A percentile compares a stretch with the other conserved stretches of the same genome.
Conservation (phyloP, 73 alveolate species). For the Breviolum minutum region DNA sequence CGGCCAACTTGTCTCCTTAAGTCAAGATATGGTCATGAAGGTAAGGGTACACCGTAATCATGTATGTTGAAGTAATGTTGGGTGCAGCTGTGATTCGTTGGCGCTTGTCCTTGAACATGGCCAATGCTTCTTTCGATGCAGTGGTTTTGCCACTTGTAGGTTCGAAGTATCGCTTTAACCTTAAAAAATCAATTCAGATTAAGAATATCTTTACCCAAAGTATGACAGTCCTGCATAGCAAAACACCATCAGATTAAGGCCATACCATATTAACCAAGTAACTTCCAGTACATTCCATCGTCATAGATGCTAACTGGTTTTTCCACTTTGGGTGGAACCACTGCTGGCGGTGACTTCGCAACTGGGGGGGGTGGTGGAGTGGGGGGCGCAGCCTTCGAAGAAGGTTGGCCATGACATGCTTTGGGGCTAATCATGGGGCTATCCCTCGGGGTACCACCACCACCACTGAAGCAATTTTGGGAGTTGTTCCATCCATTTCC, state of each 20-base stretch:
- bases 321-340: not conserved
- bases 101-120: not conserved
- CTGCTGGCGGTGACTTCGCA: not conserved
- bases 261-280: not conserved
- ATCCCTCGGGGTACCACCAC: not conserved
- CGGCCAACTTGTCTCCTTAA: constrained; percentile 6
- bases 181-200: not conserved
- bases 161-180: constrained; percentile 15
- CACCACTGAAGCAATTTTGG: not conserved
- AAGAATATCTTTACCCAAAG: not conserved
- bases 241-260: not conserved
- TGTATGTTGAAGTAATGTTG: not conserved
- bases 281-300: constrained; percentile 6
- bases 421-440: too few relatives aligned
- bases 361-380: not conserved
- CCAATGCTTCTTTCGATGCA: not conserved
- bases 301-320: not conserved
- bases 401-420: too few relatives aligned
- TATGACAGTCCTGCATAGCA: not conserved
- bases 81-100: not conserved
- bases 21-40: too few relatives aligned
- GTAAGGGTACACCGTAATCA: too few relatives aligned
- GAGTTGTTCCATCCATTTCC: not conserved
- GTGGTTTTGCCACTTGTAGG: not conserved
- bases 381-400: not conserved